Conservation (phyloP, 768 basidiomycete genomes). For the Xerocomellus chrysenteron region DNA sequence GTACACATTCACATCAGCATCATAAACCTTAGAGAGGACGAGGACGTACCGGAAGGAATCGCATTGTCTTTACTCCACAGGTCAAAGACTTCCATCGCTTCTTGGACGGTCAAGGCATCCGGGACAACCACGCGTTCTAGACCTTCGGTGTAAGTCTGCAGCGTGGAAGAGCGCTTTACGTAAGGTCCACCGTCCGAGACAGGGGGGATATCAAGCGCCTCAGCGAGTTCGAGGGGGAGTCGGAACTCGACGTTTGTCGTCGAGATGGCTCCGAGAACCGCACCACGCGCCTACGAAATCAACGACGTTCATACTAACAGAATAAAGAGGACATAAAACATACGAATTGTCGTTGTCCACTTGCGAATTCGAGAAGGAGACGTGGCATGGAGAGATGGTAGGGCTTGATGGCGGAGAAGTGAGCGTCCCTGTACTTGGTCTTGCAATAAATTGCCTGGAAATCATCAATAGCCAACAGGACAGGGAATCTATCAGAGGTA, state of each 20-base stretch:
- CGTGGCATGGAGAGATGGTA: slow-evolving; percentile 81
- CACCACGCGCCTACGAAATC: slow-evolving; percentile 56
- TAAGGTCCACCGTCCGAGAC: slow-evolving; percentile 51
- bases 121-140: slow-evolving; percentile 53
- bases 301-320: not conserved
- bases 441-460: slow-evolving; percentile 76
- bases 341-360: slow-evolving; percentile 69
- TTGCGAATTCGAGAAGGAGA: slow-evolving; percentile 72
- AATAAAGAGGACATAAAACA: slow-evolving; percentile 28
- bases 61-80: slow-evolving; percentile 68
- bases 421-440: slow-evolving; percentile 71
- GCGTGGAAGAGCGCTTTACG: slow-evolving; percentile 47
- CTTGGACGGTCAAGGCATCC: slow-evolving; percentile 55
- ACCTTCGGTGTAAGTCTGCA: slow-evolving; percentile 56
- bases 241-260: slow-evolving; percentile 57
- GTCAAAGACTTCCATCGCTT: slow-evolving; percentile 76
- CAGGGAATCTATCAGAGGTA: slow-evolving; percentile 54
- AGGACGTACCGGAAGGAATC: slow-evolving; percentile 46
- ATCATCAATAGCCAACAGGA: slow-evolving; percentile 85
- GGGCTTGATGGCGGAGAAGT: slow-evolving; percentile 63
- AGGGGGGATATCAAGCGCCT: slow-evolving; percentile 52
- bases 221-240: slow-evolving; percentile 60
- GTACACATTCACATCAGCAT: not conserved
- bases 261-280: slow-evolving; percentile 69
- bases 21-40: not conserved